Conservation (phyloP, 2,329 filamentous ascomycete genomes). For the Neonectria punicea region DNA sequence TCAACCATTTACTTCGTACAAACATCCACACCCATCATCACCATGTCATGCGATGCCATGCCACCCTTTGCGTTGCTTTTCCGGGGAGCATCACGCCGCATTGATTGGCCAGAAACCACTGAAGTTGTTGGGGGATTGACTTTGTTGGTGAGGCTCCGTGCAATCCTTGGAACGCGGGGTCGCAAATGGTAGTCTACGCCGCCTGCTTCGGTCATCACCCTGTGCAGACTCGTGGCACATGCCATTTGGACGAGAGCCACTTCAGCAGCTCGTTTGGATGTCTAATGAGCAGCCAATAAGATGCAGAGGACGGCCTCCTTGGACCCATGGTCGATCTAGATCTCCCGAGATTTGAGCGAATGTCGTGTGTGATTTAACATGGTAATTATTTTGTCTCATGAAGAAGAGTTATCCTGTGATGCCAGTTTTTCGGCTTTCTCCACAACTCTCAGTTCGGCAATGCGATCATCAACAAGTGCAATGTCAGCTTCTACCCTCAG, state of each 20-base stretch:
- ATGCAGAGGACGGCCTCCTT: neutral
- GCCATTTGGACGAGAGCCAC: slow-evolving; percentile 10
- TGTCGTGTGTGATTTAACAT: neutral
- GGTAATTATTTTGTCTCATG: slow-evolving; percentile 10
- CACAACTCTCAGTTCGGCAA: slow-evolving; percentile 54
- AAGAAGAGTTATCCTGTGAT: slow-evolving; percentile 15
- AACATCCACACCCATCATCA: slow-evolving; percentile 3
- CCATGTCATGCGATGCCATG: slow-evolving; percentile 11
- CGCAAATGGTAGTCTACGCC: slow-evolving; percentile 1
- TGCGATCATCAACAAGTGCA: slow-evolving; percentile 80
- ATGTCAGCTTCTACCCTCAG: slow-evolving; percentile 80
- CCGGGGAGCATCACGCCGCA: slow-evolving; percentile 7
- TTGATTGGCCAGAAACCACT: slow-evolving; percentile 7
- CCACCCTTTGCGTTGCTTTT: neutral
- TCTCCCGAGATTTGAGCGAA: neutral
- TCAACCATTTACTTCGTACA: neutral
- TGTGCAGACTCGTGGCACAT: slow-evolving; percentile 20
- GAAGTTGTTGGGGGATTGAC: slow-evolving; percentile 26
- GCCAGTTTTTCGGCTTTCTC: slow-evolving; percentile 25
- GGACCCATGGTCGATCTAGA: neutral
- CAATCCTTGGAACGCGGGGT: slow-evolving; percentile 21
- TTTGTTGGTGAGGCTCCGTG: slow-evolving; percentile 27
- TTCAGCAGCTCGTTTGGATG: slow-evolving; percentile 4
- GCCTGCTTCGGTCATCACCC: slow-evolving; percentile 1
- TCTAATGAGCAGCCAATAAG: slow-evolving; percentile 4